Evolutionary conservation across 1,284 basidiomycete genomes (phyloP).

Genomic region (Heterobasidion parviporum): DNA sequence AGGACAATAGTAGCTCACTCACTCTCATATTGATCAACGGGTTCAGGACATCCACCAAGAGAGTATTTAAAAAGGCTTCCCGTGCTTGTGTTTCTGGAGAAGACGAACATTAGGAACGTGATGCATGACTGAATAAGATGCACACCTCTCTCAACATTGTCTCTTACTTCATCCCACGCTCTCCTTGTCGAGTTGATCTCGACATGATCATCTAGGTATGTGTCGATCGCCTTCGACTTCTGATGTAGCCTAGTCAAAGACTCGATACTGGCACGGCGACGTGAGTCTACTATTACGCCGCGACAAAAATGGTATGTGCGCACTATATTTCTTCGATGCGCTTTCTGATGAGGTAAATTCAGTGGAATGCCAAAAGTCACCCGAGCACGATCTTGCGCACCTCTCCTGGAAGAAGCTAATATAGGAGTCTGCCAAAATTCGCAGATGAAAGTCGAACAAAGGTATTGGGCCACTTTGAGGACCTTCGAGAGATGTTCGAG

Average conservation of each 20-base stretch:
- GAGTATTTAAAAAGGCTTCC: constrained; percentile 64
- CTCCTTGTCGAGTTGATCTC: constrained; percentile 56
- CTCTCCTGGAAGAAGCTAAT: constrained; percentile 80
- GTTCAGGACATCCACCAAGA: constrained; percentile 66
- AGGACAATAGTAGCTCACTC: constrained; percentile 8
- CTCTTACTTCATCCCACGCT: constrained; percentile 78
- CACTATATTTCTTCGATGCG: constrained; percentile 80
- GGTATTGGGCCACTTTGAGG: constrained; percentile 46
- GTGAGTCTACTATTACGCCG: not conserved
- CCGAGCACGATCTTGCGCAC: constrained; percentile 31
- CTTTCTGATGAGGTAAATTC: constrained; percentile 38
- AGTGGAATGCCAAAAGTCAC: constrained; percentile 8
- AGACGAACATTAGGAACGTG: constrained; percentile 2
- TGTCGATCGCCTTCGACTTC: constrained; percentile 61
- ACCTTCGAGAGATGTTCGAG: constrained; percentile 8
- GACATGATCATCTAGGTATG: constrained; percentile 51
- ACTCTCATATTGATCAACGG: constrained; percentile 65
- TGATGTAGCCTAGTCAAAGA: constrained; percentile 63
- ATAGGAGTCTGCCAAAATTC: constrained; percentile 65
- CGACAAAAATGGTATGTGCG: constrained; percentile 17
- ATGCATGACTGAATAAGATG: not conserved
- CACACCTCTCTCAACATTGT: constrained; percentile 72
- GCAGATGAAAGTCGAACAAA: constrained; percentile 66
- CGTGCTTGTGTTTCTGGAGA: constrained; percentile 70
- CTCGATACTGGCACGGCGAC: constrained; percentile 44